These are phyloP conservation scores for Sphagnurus paluster DNA, from an alignment of 1,284 basidiomycete species.

Conservation along the genomic window DNA sequence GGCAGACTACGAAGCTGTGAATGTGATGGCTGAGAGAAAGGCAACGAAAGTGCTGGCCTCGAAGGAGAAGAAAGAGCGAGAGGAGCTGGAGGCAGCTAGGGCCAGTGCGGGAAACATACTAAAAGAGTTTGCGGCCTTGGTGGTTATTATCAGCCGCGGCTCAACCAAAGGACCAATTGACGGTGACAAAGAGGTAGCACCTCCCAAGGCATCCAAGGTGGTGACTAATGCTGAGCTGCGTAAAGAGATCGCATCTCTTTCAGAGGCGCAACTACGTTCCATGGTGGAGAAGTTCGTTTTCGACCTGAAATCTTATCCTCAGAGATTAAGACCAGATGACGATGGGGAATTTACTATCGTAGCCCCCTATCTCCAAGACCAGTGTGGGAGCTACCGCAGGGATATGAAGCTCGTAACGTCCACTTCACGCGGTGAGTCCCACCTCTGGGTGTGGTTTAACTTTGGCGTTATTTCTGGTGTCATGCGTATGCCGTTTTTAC, in stretches of 20 bases:
- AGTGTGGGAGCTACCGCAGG: conserved; percentile 12
- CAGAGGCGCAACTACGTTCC: conserved; percentile 3
- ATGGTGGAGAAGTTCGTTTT: conserved; percentile 8
- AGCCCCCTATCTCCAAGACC: conserved; percentile 20
- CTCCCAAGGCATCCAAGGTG: background rate
- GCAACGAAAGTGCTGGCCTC: conserved; percentile 4
- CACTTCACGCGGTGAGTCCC: conserved; percentile 23
- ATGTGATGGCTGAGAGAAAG: conserved; percentile 5
- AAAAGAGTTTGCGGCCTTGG: conserved; percentile 5
- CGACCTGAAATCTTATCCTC: too few relatives aligned
- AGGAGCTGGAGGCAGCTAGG: background rate
- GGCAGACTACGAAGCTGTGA: conserved; percentile 8
- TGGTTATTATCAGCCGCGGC: conserved; percentile 3
- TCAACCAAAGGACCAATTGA: background rate
- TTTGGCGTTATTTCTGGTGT: conserved; percentile 26
- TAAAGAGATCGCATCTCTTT: background rate
- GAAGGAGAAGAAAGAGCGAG: conserved; percentile 1
- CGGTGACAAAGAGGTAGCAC: background rate
- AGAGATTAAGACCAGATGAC: too few relatives aligned
- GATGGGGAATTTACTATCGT: too few relatives aligned
- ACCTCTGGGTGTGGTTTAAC: conserved; percentile 28
- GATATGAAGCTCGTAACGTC: conserved; percentile 17
- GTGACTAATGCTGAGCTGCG: conserved; percentile 1
- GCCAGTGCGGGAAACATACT: conserved; percentile 4
- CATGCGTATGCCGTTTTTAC: too few relatives aligned